Base-by-base conservation (phyloP, 495 filamentous ascomycete species). In the Penicillium riverlandense region DNA sequence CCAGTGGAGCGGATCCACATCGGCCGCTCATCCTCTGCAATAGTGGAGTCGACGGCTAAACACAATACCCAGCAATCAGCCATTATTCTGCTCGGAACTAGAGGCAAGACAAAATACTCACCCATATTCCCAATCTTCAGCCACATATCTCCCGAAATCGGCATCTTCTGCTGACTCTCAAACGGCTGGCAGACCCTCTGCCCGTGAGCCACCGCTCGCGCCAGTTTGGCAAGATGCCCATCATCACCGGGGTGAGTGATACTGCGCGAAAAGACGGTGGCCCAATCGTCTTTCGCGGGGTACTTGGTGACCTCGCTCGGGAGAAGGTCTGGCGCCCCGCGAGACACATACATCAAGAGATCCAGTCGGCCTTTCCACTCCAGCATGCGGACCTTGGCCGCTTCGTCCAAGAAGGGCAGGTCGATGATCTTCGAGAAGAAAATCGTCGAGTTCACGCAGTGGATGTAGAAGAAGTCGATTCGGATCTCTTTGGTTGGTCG, bases 391-490 rank as follows among this genome's bases (percentile, higher is more conserved):
- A 70, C 65, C 48, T 86, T 86, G 42, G 66, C 65, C n/a, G 56
- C 61, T 1, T 55, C 41, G 11, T 51, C 40, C 15, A 62, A 29
- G 43, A 35, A 63, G 8, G 61, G 47, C 7, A 65, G 59, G 1
- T 58, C 34, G 29, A 78, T 54, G 51, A 86, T 74, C 8, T 65
- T 58, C 8, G 74, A 65, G 58, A 79, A 77, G 69, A 86, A 86
- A 29, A 85, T 78, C 8, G 75, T 75, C 30, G 59, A 63, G 53
- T 82, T 87, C 48, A 83, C 52, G 55, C 66, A 71, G 57, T 87
- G 84, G 65, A 95, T 84, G 57, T 80, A 75, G 66, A 84, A 92
- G 60, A 96, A 96, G 50, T 95, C 90, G 49, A 88, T 71, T 54
- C 82, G 88, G 47, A 80, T 61, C 12, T 67, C 43, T 52, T 90